Conservation (phyloP, 73 alveolate species). For the Tetrahymena elliotti region DNA sequence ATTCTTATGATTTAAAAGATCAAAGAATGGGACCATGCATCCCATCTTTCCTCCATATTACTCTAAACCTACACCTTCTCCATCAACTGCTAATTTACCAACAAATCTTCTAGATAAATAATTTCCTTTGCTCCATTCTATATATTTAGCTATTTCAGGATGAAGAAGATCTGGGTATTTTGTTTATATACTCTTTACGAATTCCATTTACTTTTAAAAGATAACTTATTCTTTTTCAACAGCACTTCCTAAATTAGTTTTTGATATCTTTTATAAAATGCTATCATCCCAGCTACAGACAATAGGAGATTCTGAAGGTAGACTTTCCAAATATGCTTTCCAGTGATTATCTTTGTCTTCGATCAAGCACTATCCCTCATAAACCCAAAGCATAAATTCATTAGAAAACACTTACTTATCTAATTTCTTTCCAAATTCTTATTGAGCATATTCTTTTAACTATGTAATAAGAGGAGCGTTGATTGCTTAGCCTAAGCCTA, state of each 20-base stretch:
- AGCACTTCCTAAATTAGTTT: not conserved
- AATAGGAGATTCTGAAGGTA: not conserved
- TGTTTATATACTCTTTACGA: not conserved
- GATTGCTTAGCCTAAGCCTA: not conserved
- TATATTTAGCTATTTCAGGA: not conserved
- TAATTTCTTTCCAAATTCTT: not conserved
- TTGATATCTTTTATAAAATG: not conserved
- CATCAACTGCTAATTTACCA: not conserved
- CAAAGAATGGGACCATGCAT: not conserved
- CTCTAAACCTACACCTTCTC: not conserved
- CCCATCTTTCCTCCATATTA: not conserved
- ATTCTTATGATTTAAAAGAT: not conserved
- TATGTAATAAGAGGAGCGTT: not conserved
- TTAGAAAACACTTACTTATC: not conserved
- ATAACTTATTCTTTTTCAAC: not conserved
- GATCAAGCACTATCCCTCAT: not conserved
- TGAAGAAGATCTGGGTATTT: not conserved
- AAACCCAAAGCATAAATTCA: not conserved
- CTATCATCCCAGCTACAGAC: not conserved
- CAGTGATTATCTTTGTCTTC: not conserved
- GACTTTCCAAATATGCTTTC: not conserved
- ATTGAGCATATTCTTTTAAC: not conserved
- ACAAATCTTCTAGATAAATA: not conserved
- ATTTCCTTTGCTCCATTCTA: not conserved
- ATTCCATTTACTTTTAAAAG: not conserved